Evolutionary conservation across 1,139 yeast genomes (phyloP), one percentile per base, ranked within the genome.

Genomic region (Lodderomyces jiufengensis): DNA sequence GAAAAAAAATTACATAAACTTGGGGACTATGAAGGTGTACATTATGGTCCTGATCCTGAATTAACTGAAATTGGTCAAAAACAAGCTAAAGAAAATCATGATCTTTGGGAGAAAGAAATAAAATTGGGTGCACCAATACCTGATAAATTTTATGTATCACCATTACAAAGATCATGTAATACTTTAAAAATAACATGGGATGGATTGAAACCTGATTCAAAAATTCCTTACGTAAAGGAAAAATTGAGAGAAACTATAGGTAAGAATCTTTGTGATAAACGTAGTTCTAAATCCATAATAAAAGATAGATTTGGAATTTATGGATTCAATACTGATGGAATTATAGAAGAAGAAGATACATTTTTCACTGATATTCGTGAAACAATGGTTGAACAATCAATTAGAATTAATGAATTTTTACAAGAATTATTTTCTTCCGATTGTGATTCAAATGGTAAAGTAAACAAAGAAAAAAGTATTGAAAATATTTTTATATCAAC

Each of bases 31-130:
- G 85, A 79, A 3, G 73, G 71, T 34, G 50, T 72, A 11, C 63
- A 55, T 2, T 80, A 79, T 80, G 87, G 76, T 1, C 87, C 87
- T 0, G 87, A 80, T 54, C 81, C 87, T 10, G 66, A 63, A 45
- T 65, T 84, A 44, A 83, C 94, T 0, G 71, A 68, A 3, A 47
- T 68, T 29, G 94, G 94, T 2, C 55, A 57, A 20, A 44, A 57
- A 37, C 71, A 70, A 58, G 66, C 82, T 31, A 50, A 57, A 30
- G 75, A 66, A 35, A 77, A 79, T 40, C 53, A 62, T 31, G 45
- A 48, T 12, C 70, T 69, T 4, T 70, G 84, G 74, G 46, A 57
- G 30, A 54, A 59, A n/a, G 73, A 79, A 50, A 46, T 76, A 11
- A 45, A 54, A 2, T 47, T 57, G 20, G 80, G 80, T 0, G 76